These are phyloP conservation scores for Leccinum olivaceoglutinosum DNA, from an alignment of 1,284 basidiomycete species.

Conservation along the genomic window DNA sequence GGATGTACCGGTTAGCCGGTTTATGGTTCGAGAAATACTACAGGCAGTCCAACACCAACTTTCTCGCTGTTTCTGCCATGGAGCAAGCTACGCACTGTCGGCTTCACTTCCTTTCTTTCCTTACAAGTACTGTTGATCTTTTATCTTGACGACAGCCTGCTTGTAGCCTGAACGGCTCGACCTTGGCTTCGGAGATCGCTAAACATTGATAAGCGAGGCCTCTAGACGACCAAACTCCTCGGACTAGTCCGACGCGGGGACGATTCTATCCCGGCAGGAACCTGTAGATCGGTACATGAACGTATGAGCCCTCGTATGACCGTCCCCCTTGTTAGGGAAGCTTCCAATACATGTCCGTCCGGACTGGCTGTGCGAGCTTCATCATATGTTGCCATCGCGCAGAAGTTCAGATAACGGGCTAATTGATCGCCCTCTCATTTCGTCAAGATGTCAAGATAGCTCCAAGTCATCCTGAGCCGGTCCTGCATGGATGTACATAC, in stretches of 20 bases:
- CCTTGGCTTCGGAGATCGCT: neutral
- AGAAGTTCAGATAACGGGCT: neutral
- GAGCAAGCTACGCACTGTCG: neutral
- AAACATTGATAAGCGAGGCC: neutral
- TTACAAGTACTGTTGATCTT: neutral
- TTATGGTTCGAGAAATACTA: neutral
- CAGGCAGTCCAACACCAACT: neutral
- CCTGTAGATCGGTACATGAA: slow-evolving; percentile 4
- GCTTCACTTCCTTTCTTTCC: neutral
- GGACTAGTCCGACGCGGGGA: slow-evolving; percentile 6
- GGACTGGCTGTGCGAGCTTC: neutral
- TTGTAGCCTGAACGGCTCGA: neutral
- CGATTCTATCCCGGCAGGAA: slow-evolving; percentile 5
- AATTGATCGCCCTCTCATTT: slow-evolving; percentile 1
- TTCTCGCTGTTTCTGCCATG: neutral
- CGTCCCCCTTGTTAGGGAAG: neutral
- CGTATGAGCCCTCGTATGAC: neutral
- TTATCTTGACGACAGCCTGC: neutral
- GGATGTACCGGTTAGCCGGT: neutral
- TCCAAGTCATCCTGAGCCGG: neutral
- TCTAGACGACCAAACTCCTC: slow-evolving; percentile 18
- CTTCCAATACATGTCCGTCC: neutral
- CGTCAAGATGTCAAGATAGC: neutral
- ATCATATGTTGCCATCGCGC: neutral
- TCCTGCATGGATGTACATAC: neutral